A percentile compares a stretch with the other conserved stretches of the same genome.
phyloP scores from a whole-genome alignment of 116 monocot species.

The Cymodocea nodosa region DNA sequence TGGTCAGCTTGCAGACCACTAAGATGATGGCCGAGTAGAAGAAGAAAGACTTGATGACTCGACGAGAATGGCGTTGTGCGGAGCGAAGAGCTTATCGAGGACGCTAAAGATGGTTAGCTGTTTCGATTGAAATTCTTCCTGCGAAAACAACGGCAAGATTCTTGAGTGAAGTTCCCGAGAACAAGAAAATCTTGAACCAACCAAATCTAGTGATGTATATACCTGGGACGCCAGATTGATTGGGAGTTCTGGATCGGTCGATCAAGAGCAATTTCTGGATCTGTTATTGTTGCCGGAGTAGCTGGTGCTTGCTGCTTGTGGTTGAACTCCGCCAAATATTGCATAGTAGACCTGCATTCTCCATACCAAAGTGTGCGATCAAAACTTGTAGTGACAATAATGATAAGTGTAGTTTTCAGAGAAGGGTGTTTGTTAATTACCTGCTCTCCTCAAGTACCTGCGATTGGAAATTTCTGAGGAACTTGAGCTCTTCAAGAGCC shows the following conservation, averaged over 20 bases:
- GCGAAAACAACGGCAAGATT: background rate
- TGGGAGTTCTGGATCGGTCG: constrained; percentile 55
- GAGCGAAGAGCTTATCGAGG: constrained; percentile 56
- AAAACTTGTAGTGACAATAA: no score
- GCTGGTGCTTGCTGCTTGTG: constrained; percentile 64
- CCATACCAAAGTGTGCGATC: background rate
- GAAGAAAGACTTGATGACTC: constrained; percentile 87
- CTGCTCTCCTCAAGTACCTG: constrained; percentile 86
- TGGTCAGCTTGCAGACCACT: constrained; percentile 81
- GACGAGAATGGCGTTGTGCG: constrained; percentile 62
- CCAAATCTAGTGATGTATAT: background rate
- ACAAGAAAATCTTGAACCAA: background rate
- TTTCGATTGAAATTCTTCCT: constrained; percentile 78
- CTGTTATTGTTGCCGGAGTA: constrained; percentile 54
- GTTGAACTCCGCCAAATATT: constrained; percentile 57
- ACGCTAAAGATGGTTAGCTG: constrained; percentile 74
- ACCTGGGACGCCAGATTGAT: constrained; percentile 91
- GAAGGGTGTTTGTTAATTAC: constrained; percentile 14
- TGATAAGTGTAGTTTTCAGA: no score
- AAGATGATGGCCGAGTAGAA: constrained; percentile 57
- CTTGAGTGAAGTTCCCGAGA: background rate
- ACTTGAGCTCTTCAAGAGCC: constrained; percentile 62
- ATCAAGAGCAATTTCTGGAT: constrained; percentile 56
- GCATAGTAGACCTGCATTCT: constrained; percentile 38
- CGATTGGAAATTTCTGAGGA: constrained; percentile 57